phyloP scores from a whole-genome alignment of 768 basidiomycete species.

The Lactarius hatsudake region DNA sequence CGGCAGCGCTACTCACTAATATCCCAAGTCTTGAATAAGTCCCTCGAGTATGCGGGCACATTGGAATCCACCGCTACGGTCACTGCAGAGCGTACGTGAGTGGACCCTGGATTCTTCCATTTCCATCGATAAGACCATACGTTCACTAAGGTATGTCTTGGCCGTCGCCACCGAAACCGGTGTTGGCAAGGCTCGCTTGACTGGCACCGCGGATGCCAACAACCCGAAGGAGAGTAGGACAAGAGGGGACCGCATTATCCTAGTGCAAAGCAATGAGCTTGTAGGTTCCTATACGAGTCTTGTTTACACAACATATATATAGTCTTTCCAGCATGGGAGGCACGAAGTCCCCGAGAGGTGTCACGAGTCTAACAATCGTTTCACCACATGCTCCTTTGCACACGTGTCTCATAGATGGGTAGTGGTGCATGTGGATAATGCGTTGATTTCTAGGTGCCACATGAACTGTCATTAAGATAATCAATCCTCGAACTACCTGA shows the following conservation, averaged over 20 bases:
- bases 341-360: too few relatives aligned
- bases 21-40: slow-evolving; percentile 48
- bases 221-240: neutral
- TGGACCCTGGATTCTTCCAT: neutral
- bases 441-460: neutral
- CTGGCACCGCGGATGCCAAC: neutral
- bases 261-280: neutral
- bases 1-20: slow-evolving; percentile 37
- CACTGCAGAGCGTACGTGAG: slow-evolving; percentile 26
- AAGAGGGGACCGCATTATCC: neutral
- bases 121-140: slow-evolving; percentile 19
- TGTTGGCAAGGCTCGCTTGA: slow-evolving; percentile 27
- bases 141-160: slow-evolving; percentile 28
- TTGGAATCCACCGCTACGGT: slow-evolving; percentile 44
- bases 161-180: slow-evolving; percentile 29
- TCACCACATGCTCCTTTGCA: neutral
- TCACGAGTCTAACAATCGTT: neutral
- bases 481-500: neutral
- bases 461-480: neutral
- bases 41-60: slow-evolving; percentile 40
- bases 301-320: neutral
- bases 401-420: neutral
- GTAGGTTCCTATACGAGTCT: neutral
- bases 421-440: neutral
- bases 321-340: neutral